These are phyloP conservation scores for Entoloma clypeatum DNA, from an alignment of 1,284 basidiomycete genomes.

Conservation along the genomic window DNA sequence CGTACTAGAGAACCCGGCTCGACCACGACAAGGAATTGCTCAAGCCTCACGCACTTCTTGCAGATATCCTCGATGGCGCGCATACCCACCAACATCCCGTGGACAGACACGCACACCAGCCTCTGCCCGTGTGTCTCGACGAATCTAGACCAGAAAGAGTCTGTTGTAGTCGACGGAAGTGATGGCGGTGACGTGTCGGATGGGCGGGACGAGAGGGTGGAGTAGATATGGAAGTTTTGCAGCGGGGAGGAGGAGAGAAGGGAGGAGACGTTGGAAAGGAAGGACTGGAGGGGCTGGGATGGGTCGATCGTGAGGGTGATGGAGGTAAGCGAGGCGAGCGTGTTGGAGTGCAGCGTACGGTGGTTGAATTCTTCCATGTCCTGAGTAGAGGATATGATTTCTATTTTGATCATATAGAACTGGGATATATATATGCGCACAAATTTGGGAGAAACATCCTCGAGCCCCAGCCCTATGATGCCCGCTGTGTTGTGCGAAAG, in stretches of 20 bases:
- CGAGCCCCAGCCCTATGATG: conserved; percentile 52
- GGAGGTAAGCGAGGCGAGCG: conserved; percentile 44
- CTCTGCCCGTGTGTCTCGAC: conserved; percentile 45
- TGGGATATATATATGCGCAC: conserved; percentile 30
- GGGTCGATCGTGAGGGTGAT: conserved; percentile 56
- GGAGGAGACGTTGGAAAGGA: conserved; percentile 40
- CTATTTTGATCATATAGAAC: not conserved
- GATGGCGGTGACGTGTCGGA: too few species aligned
- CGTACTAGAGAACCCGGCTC: conserved; percentile 45
- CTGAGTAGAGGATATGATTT: conserved; percentile 27
- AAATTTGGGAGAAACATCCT: conserved; percentile 59
- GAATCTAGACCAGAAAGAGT: conserved; percentile 49
- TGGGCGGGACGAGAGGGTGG: conserved; percentile 41
- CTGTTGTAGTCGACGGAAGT: conserved; percentile 35
- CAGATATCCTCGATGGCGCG: conserved; percentile 53
- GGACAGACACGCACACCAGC: conserved; percentile 57
- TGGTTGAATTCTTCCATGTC: conserved; percentile 47
- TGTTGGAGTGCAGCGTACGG: conserved; percentile 31
- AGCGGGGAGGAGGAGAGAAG: conserved; percentile 49
- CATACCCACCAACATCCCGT: conserved; percentile 54
- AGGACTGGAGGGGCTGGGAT: conserved; percentile 32
- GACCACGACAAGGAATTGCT: conserved; percentile 59
- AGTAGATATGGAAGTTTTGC: conserved; percentile 59
- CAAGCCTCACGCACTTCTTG: conserved; percentile 43
- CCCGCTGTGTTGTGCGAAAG: conserved; percentile 41